Percentiles rank a stretch among this genome's conserved stretches.
phyloP scores from a whole-genome alignment of 2,329 filamentous ascomycete genomes.

The Colletotrichum zoysiae region DNA sequence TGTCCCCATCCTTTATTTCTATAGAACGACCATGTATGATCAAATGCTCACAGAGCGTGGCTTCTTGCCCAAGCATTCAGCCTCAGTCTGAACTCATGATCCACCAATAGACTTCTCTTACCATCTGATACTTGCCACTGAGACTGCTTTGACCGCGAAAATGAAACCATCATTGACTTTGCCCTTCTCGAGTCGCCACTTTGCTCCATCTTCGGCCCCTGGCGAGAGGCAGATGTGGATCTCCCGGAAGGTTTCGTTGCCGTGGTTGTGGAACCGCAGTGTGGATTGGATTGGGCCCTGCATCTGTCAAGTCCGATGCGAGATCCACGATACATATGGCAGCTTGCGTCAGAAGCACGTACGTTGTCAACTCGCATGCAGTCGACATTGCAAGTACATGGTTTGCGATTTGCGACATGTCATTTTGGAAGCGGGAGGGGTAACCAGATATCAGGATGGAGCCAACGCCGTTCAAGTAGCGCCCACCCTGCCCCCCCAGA shows the following conservation, averaged over 20 bases:
- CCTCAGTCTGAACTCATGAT: neutral
- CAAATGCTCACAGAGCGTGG: neutral
- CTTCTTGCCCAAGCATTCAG: neutral
- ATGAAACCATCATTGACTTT: neutral
- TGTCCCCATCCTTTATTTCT: neutral
- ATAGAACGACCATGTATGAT: neutral
- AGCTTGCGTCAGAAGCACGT: neutral
- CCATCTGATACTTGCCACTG: too few species aligned
- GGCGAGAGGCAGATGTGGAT: neutral
- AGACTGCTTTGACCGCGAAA: too few species aligned
- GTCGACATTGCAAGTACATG: neutral
- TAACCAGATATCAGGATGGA: slow-evolving; percentile 27
- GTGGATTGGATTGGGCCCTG: neutral
- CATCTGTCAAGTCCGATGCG: too few species aligned
- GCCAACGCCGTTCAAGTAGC: neutral
- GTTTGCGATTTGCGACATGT: neutral
- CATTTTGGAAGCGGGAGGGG: slow-evolving; percentile 15
- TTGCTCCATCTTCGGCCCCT: neutral
- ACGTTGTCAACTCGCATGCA: neutral
- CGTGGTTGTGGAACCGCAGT: slow-evolving; percentile 14
- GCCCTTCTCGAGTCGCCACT: slow-evolving; percentile 5
- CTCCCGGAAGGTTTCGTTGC: slow-evolving; percentile 8
- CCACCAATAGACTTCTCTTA: neutral
- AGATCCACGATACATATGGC: neutral
- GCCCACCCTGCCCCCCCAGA: neutral